Conservation (phyloP, 129 eudicot genomes). For the Rutidosis leptorrhynchoides region DNA sequence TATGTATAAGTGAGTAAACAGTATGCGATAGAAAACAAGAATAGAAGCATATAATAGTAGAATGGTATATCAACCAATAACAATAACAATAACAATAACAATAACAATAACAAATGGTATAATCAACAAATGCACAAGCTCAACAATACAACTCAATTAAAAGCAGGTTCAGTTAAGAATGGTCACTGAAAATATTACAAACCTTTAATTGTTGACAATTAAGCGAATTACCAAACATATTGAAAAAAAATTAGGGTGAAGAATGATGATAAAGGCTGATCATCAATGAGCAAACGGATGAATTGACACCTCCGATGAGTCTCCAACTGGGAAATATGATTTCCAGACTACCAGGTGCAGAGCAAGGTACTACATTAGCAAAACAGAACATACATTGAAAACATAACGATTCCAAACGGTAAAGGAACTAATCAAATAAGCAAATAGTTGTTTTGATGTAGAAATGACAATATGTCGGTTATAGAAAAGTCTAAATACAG, state of each 20-base stretch:
- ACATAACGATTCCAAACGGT: slow-evolving; percentile 8
- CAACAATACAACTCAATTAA: neutral
- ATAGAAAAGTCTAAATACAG: slow-evolving; percentile 19
- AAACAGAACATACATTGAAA: slow-evolving; percentile 20
- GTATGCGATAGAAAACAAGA: too few relatives aligned
- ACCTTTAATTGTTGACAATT: neutral
- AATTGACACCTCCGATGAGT: slow-evolving; percentile 77
- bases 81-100: too few relatives aligned
- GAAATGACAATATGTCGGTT: slow-evolving; percentile 28
- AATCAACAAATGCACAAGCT: neutral
- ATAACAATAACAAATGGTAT: too few relatives aligned
- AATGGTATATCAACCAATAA: too few relatives aligned
- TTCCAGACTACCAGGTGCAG: slow-evolving; percentile 87
- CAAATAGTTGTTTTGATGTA: slow-evolving; percentile 17
- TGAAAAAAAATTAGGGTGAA: slow-evolving; percentile 25
- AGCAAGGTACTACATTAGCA: slow-evolving; percentile 29
- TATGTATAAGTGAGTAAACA: too few relatives aligned
- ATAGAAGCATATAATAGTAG: too few relatives aligned
- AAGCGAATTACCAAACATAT: slow-evolving; percentile 21
- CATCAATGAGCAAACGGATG: slow-evolving; percentile 26
- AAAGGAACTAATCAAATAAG: slow-evolving; percentile 29
- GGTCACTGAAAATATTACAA: neutral
- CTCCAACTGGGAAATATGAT: slow-evolving; percentile 39
- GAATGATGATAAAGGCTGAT: slow-evolving; percentile 14
- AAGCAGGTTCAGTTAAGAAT: neutral